phyloP scores from a whole-genome alignment of 805 yeast species.

The Komagataella mondaviorum region DNA sequence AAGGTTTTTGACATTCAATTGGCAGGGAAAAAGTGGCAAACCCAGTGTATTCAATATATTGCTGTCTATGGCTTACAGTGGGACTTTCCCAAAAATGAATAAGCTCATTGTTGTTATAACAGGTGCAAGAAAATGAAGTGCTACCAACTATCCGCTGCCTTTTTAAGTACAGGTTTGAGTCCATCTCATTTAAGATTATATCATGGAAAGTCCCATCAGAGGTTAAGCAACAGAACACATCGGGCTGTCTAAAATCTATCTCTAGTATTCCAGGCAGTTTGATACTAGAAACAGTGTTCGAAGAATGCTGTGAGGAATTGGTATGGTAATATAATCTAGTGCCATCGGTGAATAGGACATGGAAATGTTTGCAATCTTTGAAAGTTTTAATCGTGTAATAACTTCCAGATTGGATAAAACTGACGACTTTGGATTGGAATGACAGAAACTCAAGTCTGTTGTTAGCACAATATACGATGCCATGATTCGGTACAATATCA shows the following conservation, averaged over 20 bases:
- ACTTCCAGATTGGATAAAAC: not conserved
- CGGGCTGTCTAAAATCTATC: not conserved
- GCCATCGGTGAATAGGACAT: not conserved
- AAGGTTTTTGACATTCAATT: not conserved
- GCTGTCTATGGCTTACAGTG: not conserved
- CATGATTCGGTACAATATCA: not conserved
- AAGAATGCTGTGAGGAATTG: not conserved
- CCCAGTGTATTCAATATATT: not conserved
- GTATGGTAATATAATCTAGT: not conserved
- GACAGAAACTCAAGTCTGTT: not conserved
- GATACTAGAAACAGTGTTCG: not conserved
- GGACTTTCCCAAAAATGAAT: not conserved
- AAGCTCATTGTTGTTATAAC: not conserved
- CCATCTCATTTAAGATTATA: not conserved
- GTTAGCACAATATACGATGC: not conserved
- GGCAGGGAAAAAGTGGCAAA: not conserved
- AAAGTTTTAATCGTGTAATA: not conserved
- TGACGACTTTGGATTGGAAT: not conserved
- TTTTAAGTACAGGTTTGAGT: not conserved
- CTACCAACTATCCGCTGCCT: not conserved
- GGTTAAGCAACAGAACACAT: not conserved
- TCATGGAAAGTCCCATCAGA: not conserved
- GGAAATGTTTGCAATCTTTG: not conserved
- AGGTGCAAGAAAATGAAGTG: not conserved
- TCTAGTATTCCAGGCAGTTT: not conserved